phyloP scores from a whole-genome alignment of 75 land plant genomes.

The Sequoia sempervirens region DNA sequence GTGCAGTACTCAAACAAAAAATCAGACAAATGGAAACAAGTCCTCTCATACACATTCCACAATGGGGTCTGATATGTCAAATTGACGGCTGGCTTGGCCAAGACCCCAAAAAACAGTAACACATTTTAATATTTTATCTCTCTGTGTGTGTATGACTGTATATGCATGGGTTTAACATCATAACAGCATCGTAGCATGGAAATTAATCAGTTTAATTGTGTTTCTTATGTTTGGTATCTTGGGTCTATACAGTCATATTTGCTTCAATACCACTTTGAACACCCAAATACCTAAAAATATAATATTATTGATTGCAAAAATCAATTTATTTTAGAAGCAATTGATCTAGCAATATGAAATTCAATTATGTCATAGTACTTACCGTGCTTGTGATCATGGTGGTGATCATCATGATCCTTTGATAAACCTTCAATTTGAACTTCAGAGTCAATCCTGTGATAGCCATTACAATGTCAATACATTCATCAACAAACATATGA shows the following conservation, averaged over 20 bases:
- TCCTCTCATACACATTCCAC: background rate
- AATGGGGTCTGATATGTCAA: background rate
- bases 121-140: too few species aligned
- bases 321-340: background rate
- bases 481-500: background rate
- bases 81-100: background rate
- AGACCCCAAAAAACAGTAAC: background rate
- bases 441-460: slow-evolving; percentile 60
- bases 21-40: background rate
- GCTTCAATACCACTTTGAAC: background rate
- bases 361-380: slow-evolving; percentile 1
- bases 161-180: background rate
- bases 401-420: slow-evolving; percentile 39
- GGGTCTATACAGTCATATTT: background rate
- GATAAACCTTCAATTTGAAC: slow-evolving; percentile 28
- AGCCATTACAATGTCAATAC: slow-evolving; percentile 2
- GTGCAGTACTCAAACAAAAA: background rate
- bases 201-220: background rate
- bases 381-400: slow-evolving; percentile 72
- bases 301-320: too few species aligned
- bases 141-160: background rate
- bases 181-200: background rate
- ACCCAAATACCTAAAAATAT: background rate
- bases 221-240: background rate
- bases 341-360: background rate